Conservation (phyloP, 768 basidiomycete genomes). For the Boletus coccyginus region DNA sequence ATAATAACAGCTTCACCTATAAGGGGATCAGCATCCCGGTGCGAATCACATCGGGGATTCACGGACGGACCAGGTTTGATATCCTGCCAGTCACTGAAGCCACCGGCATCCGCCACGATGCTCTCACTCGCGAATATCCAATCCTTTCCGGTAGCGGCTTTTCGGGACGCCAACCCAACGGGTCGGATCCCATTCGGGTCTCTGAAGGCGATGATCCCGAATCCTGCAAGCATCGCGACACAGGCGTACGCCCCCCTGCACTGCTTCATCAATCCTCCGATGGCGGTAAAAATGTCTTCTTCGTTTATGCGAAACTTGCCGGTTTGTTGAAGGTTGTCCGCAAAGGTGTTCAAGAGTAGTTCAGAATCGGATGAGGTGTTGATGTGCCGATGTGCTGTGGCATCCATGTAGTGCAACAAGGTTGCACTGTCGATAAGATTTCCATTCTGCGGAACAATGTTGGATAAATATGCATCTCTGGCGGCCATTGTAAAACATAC, state of each 20-base stretch:
- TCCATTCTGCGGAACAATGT: constrained; percentile 69
- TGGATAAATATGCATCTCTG: constrained; percentile 1
- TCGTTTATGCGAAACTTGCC: constrained; percentile 99
- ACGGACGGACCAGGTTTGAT: constrained; percentile 73
- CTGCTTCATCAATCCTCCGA: constrained; percentile 84
- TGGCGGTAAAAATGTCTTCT: constrained; percentile 96
- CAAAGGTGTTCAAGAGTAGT: constrained; percentile 94
- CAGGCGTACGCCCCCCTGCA: constrained; percentile 95
- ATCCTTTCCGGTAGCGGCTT: constrained; percentile 59
- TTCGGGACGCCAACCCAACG: constrained; percentile 78
- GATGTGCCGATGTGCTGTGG: constrained; percentile 95
- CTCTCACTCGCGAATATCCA: constrained; percentile 94
- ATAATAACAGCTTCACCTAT: constrained; percentile 95
- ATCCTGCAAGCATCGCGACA: constrained; percentile 98
- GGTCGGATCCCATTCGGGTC: constrained; percentile 98
- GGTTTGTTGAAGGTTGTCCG: constrained; percentile 95
- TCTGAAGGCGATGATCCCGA: constrained; percentile 96
- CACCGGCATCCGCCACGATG: constrained; percentile 91
- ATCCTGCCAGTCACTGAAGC: constrained; percentile 92
- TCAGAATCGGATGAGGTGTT: constrained; percentile 99
- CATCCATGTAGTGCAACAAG: constrained; percentile 92
- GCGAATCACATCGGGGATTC: neutral
- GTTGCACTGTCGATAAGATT: constrained; percentile 92
- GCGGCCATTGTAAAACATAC: constrained; percentile 43
- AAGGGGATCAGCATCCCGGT: neutral